phyloP scores from a whole-genome alignment of 2,329 filamentous ascomycete species.

The Didymella sp. region DNA sequence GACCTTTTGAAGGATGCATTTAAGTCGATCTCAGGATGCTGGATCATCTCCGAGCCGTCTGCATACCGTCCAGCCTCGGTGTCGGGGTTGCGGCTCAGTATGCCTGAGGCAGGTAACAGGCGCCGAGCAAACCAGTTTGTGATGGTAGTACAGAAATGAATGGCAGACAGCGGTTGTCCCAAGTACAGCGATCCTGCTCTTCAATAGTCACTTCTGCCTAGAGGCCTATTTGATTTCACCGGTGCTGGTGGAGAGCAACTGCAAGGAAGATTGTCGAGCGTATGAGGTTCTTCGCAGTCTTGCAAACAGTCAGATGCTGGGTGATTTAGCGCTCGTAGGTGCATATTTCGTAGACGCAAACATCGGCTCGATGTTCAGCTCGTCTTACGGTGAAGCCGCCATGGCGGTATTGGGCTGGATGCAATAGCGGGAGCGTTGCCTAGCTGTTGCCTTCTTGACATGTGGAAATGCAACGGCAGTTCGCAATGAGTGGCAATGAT shows the following conservation, averaged over 20 bases:
- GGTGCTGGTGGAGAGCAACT: slow-evolving; percentile 40
- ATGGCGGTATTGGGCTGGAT: slow-evolving; percentile 21
- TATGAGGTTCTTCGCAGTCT: slow-evolving; percentile 17
- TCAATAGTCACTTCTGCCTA: slow-evolving; percentile 40
- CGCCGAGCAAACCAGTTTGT: neutral
- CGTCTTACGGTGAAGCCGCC: slow-evolving; percentile 37
- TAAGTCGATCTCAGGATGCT: neutral
- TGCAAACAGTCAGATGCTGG: slow-evolving; percentile 36
- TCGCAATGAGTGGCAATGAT: neutral
- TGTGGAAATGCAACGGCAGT: neutral
- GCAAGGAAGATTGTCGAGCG: slow-evolving; percentile 18
- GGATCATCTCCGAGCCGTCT: neutral
- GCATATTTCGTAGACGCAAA: slow-evolving; percentile 19
- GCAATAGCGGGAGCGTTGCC: slow-evolving; percentile 35
- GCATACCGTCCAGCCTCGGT: slow-evolving; percentile 7
- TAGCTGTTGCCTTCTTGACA: slow-evolving; percentile 32
- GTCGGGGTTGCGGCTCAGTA: neutral
- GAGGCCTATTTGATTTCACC: slow-evolving; percentile 36
- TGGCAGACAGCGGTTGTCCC: neutral
- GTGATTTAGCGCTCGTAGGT: slow-evolving; percentile 20
- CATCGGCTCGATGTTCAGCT: slow-evolving; percentile 32
- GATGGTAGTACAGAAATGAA: neutral
- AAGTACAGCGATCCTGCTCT: slow-evolving; percentile 22
- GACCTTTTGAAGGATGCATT: neutral
- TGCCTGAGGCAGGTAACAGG: neutral